Evolutionary conservation across 495 filamentous ascomycete species (phyloP).

Genomic region (Daldinia caldariorum): DNA sequence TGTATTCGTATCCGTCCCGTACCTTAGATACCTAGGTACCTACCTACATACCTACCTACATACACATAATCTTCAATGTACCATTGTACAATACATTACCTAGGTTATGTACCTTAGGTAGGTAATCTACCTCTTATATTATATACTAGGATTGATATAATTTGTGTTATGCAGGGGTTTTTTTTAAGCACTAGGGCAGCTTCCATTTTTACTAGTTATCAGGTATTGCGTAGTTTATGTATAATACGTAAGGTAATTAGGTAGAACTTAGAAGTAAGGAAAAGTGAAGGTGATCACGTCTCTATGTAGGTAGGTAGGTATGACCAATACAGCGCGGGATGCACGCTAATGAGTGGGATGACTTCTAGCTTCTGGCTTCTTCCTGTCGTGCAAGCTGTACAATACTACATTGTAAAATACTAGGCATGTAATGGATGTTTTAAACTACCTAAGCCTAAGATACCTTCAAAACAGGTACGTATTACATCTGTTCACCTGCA

Average conservation of each 20-base stretch:
- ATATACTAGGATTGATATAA: neutral
- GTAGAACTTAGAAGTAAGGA: conserved; percentile 5
- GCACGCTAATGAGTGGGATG: conserved; percentile 9
- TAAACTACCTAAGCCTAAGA: too few species aligned
- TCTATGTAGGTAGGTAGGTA: conserved; percentile 17
- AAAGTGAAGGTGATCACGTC: conserved; percentile 16
- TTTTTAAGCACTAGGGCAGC: neutral
- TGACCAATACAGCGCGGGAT: conserved; percentile 18
- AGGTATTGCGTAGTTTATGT: conserved; percentile 10
- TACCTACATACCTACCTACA: conserved; percentile 14
- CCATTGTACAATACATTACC: too few species aligned
- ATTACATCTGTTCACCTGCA: too few species aligned
- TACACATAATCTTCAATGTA: too few species aligned
- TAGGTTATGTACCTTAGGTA: too few species aligned
- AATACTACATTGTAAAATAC: too few species aligned
- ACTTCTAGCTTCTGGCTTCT: neutral
- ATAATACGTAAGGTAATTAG: neutral
- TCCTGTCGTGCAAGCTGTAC: neutral
- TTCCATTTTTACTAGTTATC: neutral
- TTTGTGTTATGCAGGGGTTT: neutral
- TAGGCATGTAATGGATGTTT: too few species aligned
- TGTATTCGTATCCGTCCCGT: conserved; percentile 17
- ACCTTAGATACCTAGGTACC: neutral
- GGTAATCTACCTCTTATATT: too few species aligned
- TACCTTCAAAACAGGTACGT: too few species aligned